phyloP scores from a whole-genome alignment of 345 rosid species.

The Eucalyptus guilfoylei region DNA sequence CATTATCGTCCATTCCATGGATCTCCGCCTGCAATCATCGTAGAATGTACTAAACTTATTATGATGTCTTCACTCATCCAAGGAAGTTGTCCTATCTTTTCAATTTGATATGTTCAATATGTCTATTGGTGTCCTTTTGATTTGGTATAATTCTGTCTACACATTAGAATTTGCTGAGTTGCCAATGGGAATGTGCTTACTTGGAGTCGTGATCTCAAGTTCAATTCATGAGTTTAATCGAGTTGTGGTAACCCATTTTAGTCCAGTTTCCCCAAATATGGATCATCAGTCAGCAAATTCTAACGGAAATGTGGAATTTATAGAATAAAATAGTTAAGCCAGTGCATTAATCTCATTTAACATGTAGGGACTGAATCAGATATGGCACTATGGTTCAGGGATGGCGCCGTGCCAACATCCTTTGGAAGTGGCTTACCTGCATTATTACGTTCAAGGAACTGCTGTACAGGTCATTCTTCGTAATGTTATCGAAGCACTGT shows the following conservation, averaged over 20 bases:
- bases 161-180: neutral
- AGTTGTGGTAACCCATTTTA: neutral
- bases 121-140: neutral
- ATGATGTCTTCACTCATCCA: neutral
- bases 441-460: neutral
- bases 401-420: neutral
- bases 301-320: neutral
- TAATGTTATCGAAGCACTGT: slow-evolving; percentile 12
- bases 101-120: neutral
- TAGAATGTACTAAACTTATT: neutral
- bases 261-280: neutral
- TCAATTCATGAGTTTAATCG: neutral
- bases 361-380: neutral
- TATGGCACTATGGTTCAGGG: neutral
- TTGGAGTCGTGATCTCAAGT: neutral
- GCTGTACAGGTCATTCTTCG: slow-evolving; percentile 18
- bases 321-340: neutral
- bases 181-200: neutral
- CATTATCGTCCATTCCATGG: slow-evolving; percentile 8
- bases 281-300: neutral
- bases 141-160: neutral
- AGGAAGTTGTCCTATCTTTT: neutral
- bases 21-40: slow-evolving; percentile 4
- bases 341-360: neutral
- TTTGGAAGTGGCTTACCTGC: neutral